Percentiles rank a stretch among this genome's conserved stretches.
These are phyloP conservation scores for Penicillium atrosanguineum DNA, from an alignment of 495 filamentous ascomycete genomes.

Conservation along the genomic window DNA sequence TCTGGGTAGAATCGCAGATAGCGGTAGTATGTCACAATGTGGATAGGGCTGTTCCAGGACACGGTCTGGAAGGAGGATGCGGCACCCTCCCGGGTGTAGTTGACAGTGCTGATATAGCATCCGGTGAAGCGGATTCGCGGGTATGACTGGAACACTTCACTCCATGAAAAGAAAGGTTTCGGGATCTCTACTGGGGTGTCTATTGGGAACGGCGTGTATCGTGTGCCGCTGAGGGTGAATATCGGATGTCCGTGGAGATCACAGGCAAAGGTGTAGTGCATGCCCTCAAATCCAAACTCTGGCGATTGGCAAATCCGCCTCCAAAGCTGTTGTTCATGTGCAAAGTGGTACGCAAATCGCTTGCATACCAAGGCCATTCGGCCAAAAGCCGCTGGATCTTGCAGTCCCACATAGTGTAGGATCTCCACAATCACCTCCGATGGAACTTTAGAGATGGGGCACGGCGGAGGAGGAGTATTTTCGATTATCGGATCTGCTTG, in stretches of 20 bases:
- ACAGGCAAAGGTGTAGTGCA: slow-evolving; percentile 77
- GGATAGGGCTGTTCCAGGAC: slow-evolving; percentile 79
- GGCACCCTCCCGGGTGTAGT: slow-evolving; percentile 84
- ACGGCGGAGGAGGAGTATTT: slow-evolving; percentile 65
- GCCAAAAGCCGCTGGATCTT: slow-evolving; percentile 76
- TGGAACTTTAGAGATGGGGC: slow-evolving; percentile 73
- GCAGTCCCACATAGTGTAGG: slow-evolving; percentile 63
- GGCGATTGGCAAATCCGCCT: slow-evolving; percentile 64
- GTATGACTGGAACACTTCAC: slow-evolving; percentile 70
- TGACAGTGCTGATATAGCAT: slow-evolving; percentile 92
- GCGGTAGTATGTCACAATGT: slow-evolving; percentile 96
- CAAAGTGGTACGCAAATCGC: slow-evolving; percentile 77
- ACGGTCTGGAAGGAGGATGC: slow-evolving; percentile 51
- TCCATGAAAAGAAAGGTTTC: slow-evolving; percentile 40
- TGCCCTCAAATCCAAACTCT: slow-evolving; percentile 75
- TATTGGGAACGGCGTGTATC: slow-evolving; percentile 43
- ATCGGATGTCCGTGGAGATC: slow-evolving; percentile 62
- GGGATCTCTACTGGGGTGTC: slow-evolving; percentile 34
- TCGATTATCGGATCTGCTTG: slow-evolving; percentile 58
- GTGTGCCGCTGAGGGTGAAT: slow-evolving; percentile 27
- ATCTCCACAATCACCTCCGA: slow-evolving; percentile 80
- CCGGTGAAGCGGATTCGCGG: slow-evolving; percentile 92
- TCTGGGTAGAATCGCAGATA: slow-evolving; percentile 94
- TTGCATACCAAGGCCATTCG: slow-evolving; percentile 85
- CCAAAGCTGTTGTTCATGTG: slow-evolving; percentile 89